Evolutionary conservation across 495 filamentous ascomycete species (phyloP).

Genomic region (Hyaloscypha variabilis): DNA sequence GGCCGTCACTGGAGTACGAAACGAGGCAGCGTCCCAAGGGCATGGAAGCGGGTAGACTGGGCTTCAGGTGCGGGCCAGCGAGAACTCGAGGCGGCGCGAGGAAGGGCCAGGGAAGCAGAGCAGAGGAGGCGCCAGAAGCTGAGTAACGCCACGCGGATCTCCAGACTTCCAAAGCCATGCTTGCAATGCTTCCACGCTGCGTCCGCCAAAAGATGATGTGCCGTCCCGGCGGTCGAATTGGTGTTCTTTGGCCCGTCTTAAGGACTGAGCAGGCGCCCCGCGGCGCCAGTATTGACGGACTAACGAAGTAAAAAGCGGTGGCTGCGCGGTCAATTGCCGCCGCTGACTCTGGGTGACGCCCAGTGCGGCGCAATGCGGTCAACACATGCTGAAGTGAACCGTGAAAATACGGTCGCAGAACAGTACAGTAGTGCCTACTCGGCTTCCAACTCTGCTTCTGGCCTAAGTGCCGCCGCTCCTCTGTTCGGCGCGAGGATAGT

Average conservation of each 20-base stretch:
- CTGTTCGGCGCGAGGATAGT: no score
- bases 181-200: no score
- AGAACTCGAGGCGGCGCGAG: neutral
- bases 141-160: no score
- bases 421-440: no score
- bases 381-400: no score
- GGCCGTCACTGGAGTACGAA: neutral
- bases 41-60: neutral
- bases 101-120: no score
- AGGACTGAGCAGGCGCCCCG: neutral
- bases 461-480: no score
- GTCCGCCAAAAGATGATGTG: neutral
- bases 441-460: no score
- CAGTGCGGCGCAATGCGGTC: neutral
- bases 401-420: no score
- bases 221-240: neutral
- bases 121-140: no score
- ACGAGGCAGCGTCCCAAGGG: neutral
- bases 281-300: neutral
- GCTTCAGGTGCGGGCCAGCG: neutral
- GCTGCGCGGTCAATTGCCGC: neutral
- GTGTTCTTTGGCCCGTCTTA: neutral
- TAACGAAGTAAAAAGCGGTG: neutral
- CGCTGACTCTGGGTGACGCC: neutral
- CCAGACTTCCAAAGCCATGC: no score